These are phyloP conservation scores for Hibiscus trionum DNA, from an alignment of 345 rosid genomes.

Conservation along the genomic window DNA sequence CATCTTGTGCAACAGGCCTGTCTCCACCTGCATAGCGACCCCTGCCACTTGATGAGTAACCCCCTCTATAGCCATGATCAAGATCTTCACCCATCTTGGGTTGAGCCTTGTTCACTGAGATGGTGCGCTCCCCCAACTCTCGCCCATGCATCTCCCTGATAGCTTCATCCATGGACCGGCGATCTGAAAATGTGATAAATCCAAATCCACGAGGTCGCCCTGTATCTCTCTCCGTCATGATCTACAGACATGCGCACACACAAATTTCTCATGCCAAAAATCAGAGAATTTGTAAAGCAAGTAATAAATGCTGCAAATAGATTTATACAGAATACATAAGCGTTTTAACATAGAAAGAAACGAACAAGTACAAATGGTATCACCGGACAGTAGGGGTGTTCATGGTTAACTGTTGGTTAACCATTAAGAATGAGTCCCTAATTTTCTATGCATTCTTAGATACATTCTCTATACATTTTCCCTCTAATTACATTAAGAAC, in stretches of 20 bases:
- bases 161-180: slow-evolving; percentile 90
- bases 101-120: slow-evolving; percentile 97
- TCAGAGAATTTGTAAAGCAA: slow-evolving; percentile 14
- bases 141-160: slow-evolving; percentile 96
- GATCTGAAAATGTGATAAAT: slow-evolving; percentile 88
- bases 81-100: slow-evolving; percentile 79
- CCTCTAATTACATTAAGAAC: too few species aligned
- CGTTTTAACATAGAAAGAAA: neutral
- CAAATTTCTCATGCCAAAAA: slow-evolving; percentile 27
- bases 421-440: too few species aligned
- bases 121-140: slow-evolving; percentile 76
- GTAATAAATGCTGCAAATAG: neutral
- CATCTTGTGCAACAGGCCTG: slow-evolving; percentile 73
- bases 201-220: slow-evolving; percentile 98
- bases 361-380: neutral
- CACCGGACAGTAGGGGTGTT: neutral
- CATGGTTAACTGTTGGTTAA: too few species aligned
- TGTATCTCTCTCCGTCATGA: slow-evolving; percentile 93
- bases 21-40: slow-evolving; percentile 64
- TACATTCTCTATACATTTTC: too few species aligned
- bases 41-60: slow-evolving; percentile 62
- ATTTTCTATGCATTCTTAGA: too few species aligned
- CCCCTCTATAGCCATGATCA: slow-evolving; percentile 75
- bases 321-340: neutral
- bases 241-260: slow-evolving; percentile 45